Percentiles rank a stretch among this genome's conserved stretches.
These are phyloP conservation scores for Calonectria pseudoreteaudii DNA, from an alignment of 2,329 filamentous ascomycete genomes.

Conservation along the genomic window DNA sequence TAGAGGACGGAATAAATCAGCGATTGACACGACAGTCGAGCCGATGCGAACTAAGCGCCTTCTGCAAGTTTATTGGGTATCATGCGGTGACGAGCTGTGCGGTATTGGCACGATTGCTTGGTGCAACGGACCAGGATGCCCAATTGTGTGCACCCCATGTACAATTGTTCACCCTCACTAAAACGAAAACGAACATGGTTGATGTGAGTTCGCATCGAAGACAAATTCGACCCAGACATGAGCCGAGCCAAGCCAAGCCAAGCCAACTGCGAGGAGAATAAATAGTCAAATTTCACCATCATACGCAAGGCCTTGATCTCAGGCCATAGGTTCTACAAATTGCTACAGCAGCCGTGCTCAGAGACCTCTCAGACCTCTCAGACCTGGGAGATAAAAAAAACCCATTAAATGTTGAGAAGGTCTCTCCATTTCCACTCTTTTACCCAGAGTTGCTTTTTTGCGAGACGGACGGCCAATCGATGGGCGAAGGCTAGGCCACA, in stretches of 20 bases:
- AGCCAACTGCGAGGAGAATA: not conserved
- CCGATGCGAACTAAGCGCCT: slow-evolving; percentile 21
- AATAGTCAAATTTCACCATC: no score
- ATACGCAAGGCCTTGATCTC: not conserved
- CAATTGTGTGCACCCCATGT: not conserved
- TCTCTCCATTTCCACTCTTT: not conserved
- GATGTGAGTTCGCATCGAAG: not conserved
- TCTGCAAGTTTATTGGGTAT: slow-evolving; percentile 29
- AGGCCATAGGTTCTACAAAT: not conserved
- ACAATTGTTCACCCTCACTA: not conserved
- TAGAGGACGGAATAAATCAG: not conserved
- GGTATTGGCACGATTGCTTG: not conserved
- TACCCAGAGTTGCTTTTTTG: not conserved
- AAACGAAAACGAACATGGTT: not conserved
- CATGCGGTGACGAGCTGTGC: slow-evolving; percentile 19
- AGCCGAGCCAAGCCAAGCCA: not conserved
- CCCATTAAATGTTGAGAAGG: not conserved
- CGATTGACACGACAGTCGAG: slow-evolving; percentile 7
- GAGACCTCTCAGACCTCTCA: not conserved
- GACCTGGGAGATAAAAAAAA: not conserved
- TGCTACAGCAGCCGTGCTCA: not conserved
- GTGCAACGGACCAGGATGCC: not conserved
- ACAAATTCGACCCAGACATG: not conserved
- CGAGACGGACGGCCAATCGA: not conserved
- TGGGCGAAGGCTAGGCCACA: not conserved